Evolutionary conservation across 371 early-diverging fungal species (phyloP).

Genomic region (Rhizomucor pusillus): DNA sequence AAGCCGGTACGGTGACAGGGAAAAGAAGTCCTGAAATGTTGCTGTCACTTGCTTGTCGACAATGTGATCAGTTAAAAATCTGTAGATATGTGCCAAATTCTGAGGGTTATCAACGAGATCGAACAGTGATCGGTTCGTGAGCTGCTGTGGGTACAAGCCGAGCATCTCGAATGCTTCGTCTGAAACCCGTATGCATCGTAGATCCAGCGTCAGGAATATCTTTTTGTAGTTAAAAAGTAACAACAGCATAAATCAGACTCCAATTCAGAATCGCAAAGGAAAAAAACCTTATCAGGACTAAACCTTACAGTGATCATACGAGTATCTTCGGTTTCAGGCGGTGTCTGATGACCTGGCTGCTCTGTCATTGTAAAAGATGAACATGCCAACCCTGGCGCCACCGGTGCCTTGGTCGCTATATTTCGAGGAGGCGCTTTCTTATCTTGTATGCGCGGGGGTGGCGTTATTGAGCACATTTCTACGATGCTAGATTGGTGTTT

Average conservation of each 20-base stretch:
- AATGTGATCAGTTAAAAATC: constrained; percentile 9
- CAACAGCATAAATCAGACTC: neutral
- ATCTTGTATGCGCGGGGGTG: neutral
- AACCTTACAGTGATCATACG: constrained; percentile 12
- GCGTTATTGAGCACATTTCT: neutral
- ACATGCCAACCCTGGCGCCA: constrained; percentile 6
- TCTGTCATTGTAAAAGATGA: constrained; percentile 17
- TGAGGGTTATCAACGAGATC: constrained; percentile 49
- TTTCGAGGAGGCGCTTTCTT: neutral
- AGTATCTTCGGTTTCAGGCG: neutral
- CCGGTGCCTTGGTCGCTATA: constrained; percentile 1
- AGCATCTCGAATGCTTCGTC: constrained; percentile 51
- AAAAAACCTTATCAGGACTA: neutral
- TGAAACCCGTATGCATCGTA: constrained; percentile 57
- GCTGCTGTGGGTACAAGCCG: constrained; percentile 60
- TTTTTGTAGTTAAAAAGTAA: neutral
- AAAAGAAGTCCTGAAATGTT: constrained; percentile 4
- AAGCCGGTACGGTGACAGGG: constrained; percentile 1
- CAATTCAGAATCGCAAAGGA: neutral
- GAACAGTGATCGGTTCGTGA: constrained; percentile 56
- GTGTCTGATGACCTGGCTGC: constrained; percentile 6
- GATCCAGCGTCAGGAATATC: constrained; percentile 50
- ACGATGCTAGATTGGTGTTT: neutral
- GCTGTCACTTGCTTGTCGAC: neutral
- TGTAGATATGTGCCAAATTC: constrained; percentile 39